Evolutionary conservation across 1,284 basidiomycete genomes (phyloP).

Genomic region (Malassezia yamatoensis): DNA sequence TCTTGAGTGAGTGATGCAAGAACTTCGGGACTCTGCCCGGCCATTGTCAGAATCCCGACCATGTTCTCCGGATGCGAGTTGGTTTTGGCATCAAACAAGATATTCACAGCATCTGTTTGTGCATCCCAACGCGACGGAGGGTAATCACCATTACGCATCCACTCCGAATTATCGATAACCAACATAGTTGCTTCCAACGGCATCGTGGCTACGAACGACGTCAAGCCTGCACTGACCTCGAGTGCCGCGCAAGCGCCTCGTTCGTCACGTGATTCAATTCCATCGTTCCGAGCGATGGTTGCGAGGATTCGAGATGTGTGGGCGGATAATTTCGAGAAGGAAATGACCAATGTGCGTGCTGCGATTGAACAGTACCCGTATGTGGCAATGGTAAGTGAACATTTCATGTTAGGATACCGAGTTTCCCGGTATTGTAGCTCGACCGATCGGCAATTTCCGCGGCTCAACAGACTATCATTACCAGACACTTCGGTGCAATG

Average conservation of each 20-base stretch:
- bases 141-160: constrained; percentile 74
- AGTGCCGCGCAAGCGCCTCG: constrained; percentile 6
- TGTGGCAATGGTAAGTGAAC: constrained; percentile 63
- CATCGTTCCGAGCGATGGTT: constrained; percentile 23
- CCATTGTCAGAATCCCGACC: constrained; percentile 96
- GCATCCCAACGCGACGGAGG: constrained; percentile 70
- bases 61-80: constrained; percentile 88
- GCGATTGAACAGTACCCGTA: constrained; percentile 83
- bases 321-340: constrained; percentile 80
- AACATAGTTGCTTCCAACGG: constrained; percentile 47
- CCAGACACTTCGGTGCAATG: constrained; percentile 91
- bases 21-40: constrained; percentile 65
- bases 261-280: constrained; percentile 2
- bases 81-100: constrained; percentile 84
- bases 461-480: constrained; percentile 97
- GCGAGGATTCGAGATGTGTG: constrained; percentile 63
- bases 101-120: constrained; percentile 80
- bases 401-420: constrained; percentile 62
- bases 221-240: background rate
- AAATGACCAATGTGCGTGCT: constrained; percentile 77
- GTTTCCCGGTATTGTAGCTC: constrained; percentile 94
- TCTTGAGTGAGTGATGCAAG: constrained; percentile 92
- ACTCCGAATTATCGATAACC: constrained; percentile 49
- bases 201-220: constrained; percentile 23
- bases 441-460: constrained; percentile 91